phyloP scores from a whole-genome alignment of 306 rosid genomes.

The Quercus bicolor region DNA sequence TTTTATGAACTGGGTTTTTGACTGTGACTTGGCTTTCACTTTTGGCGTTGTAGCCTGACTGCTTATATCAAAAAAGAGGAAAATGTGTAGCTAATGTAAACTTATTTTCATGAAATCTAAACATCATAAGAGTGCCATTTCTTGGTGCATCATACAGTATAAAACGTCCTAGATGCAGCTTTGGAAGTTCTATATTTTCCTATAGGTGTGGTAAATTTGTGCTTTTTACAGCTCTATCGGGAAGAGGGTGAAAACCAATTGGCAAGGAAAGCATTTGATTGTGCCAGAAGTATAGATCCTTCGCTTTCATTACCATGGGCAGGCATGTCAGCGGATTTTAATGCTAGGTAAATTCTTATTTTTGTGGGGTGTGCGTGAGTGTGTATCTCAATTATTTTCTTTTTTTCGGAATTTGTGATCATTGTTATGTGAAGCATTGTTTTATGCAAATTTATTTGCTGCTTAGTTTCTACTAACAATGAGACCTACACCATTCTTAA shows the following conservation, averaged over 20 bases:
- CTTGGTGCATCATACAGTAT: neutral
- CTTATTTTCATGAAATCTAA: neutral
- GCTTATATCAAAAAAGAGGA: neutral
- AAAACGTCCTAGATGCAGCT: neutral
- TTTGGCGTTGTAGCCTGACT: neutral
- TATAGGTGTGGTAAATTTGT: constrained; percentile 1
- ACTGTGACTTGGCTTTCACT: neutral
- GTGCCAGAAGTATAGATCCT: constrained; percentile 91
- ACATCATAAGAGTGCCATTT: neutral
- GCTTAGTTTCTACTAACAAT: constrained; percentile 15
- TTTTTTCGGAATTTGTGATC: neutral
- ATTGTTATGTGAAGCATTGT: constrained; percentile 1
- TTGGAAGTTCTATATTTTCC: neutral
- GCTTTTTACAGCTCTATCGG: constrained; percentile 57
- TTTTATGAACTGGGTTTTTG: neutral
- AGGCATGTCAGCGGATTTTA: constrained; percentile 84
- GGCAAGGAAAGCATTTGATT: constrained; percentile 81
- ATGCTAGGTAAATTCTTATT: constrained; percentile 43
- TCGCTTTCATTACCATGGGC: constrained; percentile 96
- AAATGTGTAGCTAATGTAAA: neutral
- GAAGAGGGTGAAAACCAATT: constrained; percentile 58
- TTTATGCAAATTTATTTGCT: constrained; percentile 4
- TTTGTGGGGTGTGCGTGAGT: neutral
- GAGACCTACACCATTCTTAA: constrained; percentile 12
- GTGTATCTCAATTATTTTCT: neutral